phyloP scores from a whole-genome alignment of 441 rosid species.

The Adansonia gregorii region DNA sequence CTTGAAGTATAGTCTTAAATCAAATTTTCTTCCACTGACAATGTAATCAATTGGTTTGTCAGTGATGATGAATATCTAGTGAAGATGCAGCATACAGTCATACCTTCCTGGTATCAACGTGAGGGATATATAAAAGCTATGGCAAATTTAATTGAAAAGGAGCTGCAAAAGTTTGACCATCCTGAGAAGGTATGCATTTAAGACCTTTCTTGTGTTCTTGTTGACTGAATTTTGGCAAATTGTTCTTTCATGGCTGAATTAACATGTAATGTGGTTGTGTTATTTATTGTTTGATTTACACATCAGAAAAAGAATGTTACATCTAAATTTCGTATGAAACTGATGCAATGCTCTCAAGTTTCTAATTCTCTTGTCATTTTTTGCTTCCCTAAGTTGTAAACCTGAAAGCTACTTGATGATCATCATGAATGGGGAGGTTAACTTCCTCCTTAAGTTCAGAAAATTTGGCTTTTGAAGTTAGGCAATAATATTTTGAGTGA shows the following conservation, averaged over 20 bases:
- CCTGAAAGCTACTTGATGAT: neutral
- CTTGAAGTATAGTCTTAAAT: slow-evolving; percentile 13
- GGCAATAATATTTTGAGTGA: neutral
- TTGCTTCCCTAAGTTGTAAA: neutral
- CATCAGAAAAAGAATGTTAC: neutral
- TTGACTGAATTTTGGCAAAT: slow-evolving; percentile 8
- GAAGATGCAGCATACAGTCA: slow-evolving; percentile 97
- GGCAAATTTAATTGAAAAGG: slow-evolving; percentile 80
- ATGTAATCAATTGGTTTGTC: slow-evolving; percentile 32
- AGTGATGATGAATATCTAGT: slow-evolving; percentile 98
- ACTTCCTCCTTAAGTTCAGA: neutral
- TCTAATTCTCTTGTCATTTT: neutral
- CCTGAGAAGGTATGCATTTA: slow-evolving; percentile 67
- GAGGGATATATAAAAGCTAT: slow-evolving; percentile 92
- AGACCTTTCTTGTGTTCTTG: slow-evolving; percentile 9
- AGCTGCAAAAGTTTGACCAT: slow-evolving; percentile 63
- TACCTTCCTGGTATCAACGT: slow-evolving; percentile 99
- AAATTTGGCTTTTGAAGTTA: neutral
- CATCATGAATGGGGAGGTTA: neutral
- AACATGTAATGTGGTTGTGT: neutral
- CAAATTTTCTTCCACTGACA: slow-evolving; percentile 30
- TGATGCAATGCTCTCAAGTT: neutral
- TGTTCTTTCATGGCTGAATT: slow-evolving; percentile 18
- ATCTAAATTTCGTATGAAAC: neutral
- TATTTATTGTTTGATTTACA: neutral